These are phyloP conservation scores for Ophiostoma quercus DNA, from an alignment of 2,329 filamentous ascomycete species.

Conservation along the genomic window DNA sequence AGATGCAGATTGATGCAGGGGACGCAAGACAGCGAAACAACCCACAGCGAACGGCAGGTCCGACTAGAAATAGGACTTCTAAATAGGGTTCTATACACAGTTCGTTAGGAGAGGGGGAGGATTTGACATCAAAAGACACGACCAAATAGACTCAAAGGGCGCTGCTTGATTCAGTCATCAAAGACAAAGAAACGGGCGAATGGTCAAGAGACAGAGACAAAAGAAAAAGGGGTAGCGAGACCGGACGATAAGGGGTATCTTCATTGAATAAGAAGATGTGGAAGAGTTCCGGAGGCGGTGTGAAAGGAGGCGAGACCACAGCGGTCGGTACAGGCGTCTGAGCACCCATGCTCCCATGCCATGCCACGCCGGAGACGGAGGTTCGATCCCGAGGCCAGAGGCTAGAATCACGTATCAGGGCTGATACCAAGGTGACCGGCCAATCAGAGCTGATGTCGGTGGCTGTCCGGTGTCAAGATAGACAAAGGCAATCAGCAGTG, in stretches of 20 bases:
- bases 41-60: neutral
- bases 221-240: neutral
- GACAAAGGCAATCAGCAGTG: neutral
- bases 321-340: neutral
- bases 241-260: neutral
- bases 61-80: neutral
- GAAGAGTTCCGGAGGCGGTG: neutral
- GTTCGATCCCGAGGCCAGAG: neutral
- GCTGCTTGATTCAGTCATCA: neutral
- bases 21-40: neutral
- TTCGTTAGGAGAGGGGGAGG: neutral
- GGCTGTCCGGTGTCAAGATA: neutral
- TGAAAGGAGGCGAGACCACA: neutral
- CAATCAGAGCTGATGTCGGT: neutral
- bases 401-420: neutral
- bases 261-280: neutral
- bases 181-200: neutral
- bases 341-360: neutral
- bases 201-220: neutral
- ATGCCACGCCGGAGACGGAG: constrained; percentile 5
- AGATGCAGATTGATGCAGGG: neutral
- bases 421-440: neutral
- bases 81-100: neutral
- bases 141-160: neutral
- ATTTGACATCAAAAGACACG: neutral